Evolutionary conservation across 164 flowering plant species (phyloP), one percentile per base, ranked within the genome.

Genomic region (Sedum album): DNA sequence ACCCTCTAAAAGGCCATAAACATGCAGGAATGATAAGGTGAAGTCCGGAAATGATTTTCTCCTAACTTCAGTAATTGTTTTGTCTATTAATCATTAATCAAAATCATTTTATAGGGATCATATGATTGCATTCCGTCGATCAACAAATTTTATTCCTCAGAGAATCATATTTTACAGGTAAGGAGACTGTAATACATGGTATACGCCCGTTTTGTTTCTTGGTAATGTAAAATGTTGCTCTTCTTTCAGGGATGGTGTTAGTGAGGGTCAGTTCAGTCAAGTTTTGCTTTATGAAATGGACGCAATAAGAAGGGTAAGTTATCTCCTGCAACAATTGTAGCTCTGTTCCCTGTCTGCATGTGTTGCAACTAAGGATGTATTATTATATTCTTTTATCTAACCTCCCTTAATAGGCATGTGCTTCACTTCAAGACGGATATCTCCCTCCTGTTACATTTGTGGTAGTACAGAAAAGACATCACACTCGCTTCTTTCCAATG

Each of bases 341-440:
- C 38, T 3, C 7, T 35, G 38, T 35, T 35, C 38, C 64, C 21
- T 25, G 23, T 41, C 15, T 21, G 42, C 5, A 17, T 2, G 10
- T 31, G 42, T 7, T 31, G 35, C 35, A 25, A n/a, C n/a, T n/a
- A n/a, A n/a, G n/a, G n/a, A n/a, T n/a, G n/a, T n/a, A n/a, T n/a
- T n/a, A n/a, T n/a, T n/a, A n/a, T n/a, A n/a, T n/a, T n/a, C n/a
- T n/a, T n/a, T n/a, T n/a, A n/a, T n/a, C n/a, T n/a, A n/a, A n/a
- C n/a, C n/a, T n/a, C n/a, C n/a, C n/a, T n/a, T n/a, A n/a, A n/a
- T 77, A 92, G 96, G 98, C 96, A 3, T 93, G 98, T 75, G 55
- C 31, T n/a, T 86, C 98, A 0, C 49, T 93, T 11, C 81, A 90
- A 73, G 83, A 75, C 5, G 81, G 74, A 0, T 90, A 93, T 74